Evolutionary conservation across 352 stramenopile species (phyloP).

Genomic region (Aphanomyces invadans): DNA sequence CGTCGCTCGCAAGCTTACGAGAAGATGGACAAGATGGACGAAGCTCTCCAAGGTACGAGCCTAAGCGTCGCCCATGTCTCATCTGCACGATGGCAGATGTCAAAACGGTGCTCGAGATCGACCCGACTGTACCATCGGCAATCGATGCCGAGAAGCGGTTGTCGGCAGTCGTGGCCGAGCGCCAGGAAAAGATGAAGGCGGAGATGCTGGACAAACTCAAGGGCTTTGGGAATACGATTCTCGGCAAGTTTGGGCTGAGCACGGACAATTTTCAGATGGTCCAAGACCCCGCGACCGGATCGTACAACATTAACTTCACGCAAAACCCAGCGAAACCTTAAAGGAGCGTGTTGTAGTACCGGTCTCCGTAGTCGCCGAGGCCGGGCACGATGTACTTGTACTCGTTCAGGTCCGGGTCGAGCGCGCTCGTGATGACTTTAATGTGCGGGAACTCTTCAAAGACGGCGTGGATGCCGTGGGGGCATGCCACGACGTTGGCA

Average conservation of each 20-base stretch:
- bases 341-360: constrained; percentile 70
- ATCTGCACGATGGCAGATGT: constrained; percentile 15
- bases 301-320: constrained; percentile 96
- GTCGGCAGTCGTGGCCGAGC: constrained; percentile 87
- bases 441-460: constrained; percentile 68
- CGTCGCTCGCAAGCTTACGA: constrained; percentile 89
- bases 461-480: constrained; percentile 81
- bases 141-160: constrained; percentile 62
- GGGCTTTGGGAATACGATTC: constrained; percentile 97
- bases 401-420: constrained; percentile 86
- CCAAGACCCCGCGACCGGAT: constrained; percentile 94
- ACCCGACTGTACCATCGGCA: constrained; percentile 62
- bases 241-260: constrained; percentile 98
- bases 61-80: background rate
- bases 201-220: constrained; percentile 97
- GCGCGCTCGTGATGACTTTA: constrained; percentile 70
- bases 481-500: constrained; percentile 91
- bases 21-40: constrained; percentile 89
- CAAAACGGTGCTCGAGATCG: constrained; percentile 89
- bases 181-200: constrained; percentile 97
- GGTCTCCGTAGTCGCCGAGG: constrained; percentile 93
- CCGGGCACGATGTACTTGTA: constrained; percentile 95
- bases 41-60: constrained; percentile 47
- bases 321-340: constrained; percentile 25
- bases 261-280: constrained; percentile 99